phyloP scores from a whole-genome alignment of 108 stramenopile species.

The Cyclotella choctawhatcheeana region DNA sequence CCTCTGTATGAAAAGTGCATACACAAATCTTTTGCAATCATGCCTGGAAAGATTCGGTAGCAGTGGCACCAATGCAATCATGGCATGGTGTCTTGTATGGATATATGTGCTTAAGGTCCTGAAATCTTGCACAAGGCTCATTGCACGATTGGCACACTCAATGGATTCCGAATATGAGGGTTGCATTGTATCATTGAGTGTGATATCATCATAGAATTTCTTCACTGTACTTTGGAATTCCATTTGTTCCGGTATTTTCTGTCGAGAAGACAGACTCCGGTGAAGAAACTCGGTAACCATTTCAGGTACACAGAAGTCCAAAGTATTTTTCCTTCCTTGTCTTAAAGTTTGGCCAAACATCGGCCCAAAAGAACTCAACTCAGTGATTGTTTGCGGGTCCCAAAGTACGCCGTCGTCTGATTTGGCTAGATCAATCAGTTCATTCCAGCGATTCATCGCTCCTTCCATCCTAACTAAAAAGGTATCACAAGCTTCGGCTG shows the following conservation, averaged over 20 bases:
- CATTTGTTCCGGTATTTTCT: neutral
- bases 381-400: neutral
- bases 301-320: neutral
- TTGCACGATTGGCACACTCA: too few relatives aligned
- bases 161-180: too few relatives aligned
- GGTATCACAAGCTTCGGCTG: neutral
- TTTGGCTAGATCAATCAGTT: neutral
- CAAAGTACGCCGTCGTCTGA: neutral
- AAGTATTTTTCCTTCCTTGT: neutral
- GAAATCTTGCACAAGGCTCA: neutral
- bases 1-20: neutral
- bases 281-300: neutral
- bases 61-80: neutral
- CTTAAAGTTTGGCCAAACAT: neutral
- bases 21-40: neutral
- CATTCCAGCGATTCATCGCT: neutral
- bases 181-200: too few relatives aligned
- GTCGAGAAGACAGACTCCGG: neutral
- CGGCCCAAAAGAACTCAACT: neutral
- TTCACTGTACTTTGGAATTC: neutral
- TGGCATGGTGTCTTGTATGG: neutral
- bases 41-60: neutral
- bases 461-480: neutral
- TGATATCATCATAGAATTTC: too few relatives aligned
- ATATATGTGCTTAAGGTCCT: neutral